These are phyloP conservation scores for Candolleomyces aberdarensis DNA, from an alignment of 768 basidiomycete genomes.

Conservation along the genomic window DNA sequence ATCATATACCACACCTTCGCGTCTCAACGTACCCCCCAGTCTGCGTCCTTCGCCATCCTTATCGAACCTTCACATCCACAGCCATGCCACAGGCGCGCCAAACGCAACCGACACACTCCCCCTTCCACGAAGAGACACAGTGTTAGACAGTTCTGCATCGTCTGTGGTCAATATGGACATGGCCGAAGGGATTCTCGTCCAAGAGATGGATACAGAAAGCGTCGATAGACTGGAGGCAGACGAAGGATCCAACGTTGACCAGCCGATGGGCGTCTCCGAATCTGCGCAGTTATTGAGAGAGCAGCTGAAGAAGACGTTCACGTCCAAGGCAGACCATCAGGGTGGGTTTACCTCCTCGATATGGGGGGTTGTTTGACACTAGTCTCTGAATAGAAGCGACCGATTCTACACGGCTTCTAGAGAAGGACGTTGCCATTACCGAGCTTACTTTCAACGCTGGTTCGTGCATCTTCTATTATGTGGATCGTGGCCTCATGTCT, in stretches of 20 bases:
- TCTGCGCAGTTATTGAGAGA: conserved; percentile 67
- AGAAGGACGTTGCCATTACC: conserved; percentile 28
- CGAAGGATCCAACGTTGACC: conserved; percentile 43
- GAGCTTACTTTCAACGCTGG: conserved; percentile 41
- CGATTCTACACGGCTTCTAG: conserved; percentile 26
- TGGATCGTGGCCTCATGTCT: conserved; percentile 1
- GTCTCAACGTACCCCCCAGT: conserved; percentile 48
- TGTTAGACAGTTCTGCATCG: conserved; percentile 63
- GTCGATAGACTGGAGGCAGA: conserved; percentile 48
- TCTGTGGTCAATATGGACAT: conserved; percentile 67
- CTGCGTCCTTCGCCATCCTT: conserved; percentile 54
- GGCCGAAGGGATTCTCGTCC: conserved; percentile 66
- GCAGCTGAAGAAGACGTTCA: conserved; percentile 67
- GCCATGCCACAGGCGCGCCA: conserved; percentile 36
- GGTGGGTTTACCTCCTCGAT: conserved; percentile 32
- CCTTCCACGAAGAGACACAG: conserved; percentile 25
- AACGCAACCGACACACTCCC: conserved; percentile 25
- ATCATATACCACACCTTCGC: conserved; percentile 41
- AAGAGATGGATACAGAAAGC: conserved; percentile 61
- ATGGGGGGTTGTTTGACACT: background rate
- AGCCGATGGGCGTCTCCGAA: conserved; percentile 45
- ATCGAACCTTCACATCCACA: conserved; percentile 55
- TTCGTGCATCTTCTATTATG: conserved; percentile 17
- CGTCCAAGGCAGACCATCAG: conserved; percentile 43
- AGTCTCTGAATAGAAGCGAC: conserved; percentile 23